Evolutionary conservation across 768 basidiomycete genomes (phyloP).

Genomic region (Lactifluus piperatus): DNA sequence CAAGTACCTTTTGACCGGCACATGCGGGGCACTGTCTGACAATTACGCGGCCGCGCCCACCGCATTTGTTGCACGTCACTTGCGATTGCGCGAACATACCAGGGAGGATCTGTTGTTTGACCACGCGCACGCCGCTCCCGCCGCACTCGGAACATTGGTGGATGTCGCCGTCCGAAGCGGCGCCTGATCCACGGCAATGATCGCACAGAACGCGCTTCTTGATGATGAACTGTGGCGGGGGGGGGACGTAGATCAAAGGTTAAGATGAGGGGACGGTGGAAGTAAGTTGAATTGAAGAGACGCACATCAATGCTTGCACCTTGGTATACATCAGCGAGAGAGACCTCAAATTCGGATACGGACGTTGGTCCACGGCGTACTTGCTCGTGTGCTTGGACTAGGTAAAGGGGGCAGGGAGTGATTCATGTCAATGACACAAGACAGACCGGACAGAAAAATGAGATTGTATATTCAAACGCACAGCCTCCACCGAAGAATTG

Average conservation of each 20-base stretch:
- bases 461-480: constrained; percentile 31
- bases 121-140: constrained; percentile 77
- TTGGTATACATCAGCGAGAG: constrained; percentile 80
- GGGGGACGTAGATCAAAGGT: background rate
- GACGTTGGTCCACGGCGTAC: constrained; percentile 67
- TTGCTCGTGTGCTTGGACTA: constrained; percentile 48
- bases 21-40: constrained; percentile 77
- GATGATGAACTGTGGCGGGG: constrained; percentile 85
- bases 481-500: constrained; percentile 84
- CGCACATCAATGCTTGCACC: constrained; percentile 79
- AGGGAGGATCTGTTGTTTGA: constrained; percentile 92
- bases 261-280: background rate
- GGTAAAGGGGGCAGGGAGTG: background rate
- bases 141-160: constrained; percentile 79
- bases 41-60: constrained; percentile 76
- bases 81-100: constrained; percentile 93
- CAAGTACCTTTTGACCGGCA: constrained; percentile 68
- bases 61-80: constrained; percentile 73
- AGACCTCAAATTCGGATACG: constrained; percentile 76
- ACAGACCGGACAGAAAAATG: background rate
- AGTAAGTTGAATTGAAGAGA: no score
- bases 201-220: constrained; percentile 91
- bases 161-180: constrained; percentile 81
- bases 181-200: constrained; percentile 93
- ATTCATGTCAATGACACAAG: background rate